Evolutionary conservation across 768 basidiomycete species (phyloP).

Genomic region (Mycena venus): DNA sequence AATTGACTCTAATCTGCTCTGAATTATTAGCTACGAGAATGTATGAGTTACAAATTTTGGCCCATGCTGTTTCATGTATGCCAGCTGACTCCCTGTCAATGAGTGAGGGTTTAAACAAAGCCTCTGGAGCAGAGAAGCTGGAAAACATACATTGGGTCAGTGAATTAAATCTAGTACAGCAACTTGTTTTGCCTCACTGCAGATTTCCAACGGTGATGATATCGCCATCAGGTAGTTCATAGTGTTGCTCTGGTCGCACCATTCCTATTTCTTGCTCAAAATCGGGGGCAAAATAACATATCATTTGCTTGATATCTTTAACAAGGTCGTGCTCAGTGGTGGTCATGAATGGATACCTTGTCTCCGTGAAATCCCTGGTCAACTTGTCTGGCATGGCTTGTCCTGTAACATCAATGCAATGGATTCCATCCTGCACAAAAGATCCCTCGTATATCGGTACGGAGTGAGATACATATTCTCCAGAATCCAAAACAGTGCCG

Average conservation of each 20-base stretch:
- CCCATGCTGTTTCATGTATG: neutral
- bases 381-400: conserved; percentile 72
- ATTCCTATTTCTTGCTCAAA: conserved; percentile 40
- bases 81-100: conserved; percentile 67
- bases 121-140: conserved; percentile 75
- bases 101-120: conserved; percentile 78
- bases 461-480: conserved; percentile 54
- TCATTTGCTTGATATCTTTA: conserved; percentile 83
- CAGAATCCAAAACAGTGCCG: conserved; percentile 76
- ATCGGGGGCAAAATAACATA: conserved; percentile 56
- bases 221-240: conserved; percentile 48
- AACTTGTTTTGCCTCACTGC: conserved; percentile 49
- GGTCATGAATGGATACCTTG: conserved; percentile 82
- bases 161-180: no score
- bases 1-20: conserved; percentile 4
- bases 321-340: conserved; percentile 81
- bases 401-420: conserved; percentile 73
- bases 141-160: no score
- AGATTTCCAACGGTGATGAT: conserved; percentile 83
- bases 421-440: conserved; percentile 75
- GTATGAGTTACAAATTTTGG: no score
- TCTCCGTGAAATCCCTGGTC: conserved; percentile 72
- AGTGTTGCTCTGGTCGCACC: conserved; percentile 4
- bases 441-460: conserved; percentile 82
- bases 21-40: neutral